Conservation (phyloP, 768 basidiomycete species). For the Xerocomus potaroensis region DNA sequence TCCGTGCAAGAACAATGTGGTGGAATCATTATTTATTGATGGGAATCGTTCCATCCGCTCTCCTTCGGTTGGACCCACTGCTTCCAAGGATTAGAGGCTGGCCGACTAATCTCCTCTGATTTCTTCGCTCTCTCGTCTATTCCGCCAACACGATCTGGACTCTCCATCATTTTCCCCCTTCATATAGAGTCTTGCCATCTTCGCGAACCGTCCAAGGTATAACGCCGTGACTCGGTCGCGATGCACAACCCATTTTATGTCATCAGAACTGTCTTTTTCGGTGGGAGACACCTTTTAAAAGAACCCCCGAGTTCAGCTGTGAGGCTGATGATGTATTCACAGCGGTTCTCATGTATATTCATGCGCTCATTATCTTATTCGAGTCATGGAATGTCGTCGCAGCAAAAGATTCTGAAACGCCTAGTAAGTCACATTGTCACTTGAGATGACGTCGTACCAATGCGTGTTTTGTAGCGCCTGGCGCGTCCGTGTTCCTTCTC, state of each 20-base stretch:
- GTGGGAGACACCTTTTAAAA: conserved; percentile 32
- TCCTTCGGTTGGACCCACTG: conserved; percentile 18
- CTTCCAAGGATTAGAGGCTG: conserved; percentile 7
- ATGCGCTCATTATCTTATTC: conserved; percentile 49
- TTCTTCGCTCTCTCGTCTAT: background rate
- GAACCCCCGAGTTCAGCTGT: no score
- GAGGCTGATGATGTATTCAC: conserved; percentile 8
- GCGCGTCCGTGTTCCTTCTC: conserved; percentile 46
- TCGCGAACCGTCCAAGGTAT: no score
- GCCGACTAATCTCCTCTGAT: conserved; percentile 5
- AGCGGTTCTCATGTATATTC: conserved; percentile 46
- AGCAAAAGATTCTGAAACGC: conserved; percentile 30
- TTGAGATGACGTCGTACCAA: conserved; percentile 1
- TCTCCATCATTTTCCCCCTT: background rate
- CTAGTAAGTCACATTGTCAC: conserved; percentile 31
- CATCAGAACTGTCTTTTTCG: conserved; percentile 52
- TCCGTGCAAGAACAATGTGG: conserved; percentile 6
- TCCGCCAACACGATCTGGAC: background rate
- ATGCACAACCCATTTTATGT: conserved; percentile 55
- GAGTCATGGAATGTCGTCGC: conserved; percentile 54
- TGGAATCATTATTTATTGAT: conserved; percentile 13
- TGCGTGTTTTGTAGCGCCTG: conserved; percentile 34
- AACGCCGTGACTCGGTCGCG: background rate
- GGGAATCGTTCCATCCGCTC: background rate
- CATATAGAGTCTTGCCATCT: conserved; percentile 2